phyloP scores from a whole-genome alignment of 306 rosid species.

The Calophaca sinica region DNA sequence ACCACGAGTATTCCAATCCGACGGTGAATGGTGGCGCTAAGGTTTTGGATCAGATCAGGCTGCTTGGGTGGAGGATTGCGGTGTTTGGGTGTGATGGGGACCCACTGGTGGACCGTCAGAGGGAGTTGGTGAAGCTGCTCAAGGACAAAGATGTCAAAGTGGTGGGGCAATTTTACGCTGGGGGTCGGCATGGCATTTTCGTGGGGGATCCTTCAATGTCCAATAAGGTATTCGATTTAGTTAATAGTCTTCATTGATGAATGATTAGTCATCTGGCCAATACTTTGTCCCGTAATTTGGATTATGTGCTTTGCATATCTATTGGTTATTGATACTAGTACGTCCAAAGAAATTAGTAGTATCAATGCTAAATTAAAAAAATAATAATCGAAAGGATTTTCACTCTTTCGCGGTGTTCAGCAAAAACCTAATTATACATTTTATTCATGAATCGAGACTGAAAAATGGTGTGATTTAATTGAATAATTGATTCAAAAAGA shows the following conservation, averaged over 20 bases:
- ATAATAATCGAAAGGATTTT: too few relatives aligned
- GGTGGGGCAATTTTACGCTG: constrained; percentile 47
- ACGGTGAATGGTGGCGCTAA: constrained; percentile 41
- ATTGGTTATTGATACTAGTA: too few relatives aligned
- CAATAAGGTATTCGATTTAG: constrained; percentile 10
- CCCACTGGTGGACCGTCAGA: constrained; percentile 59
- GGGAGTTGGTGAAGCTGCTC: constrained; percentile 43
- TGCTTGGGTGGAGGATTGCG: constrained; percentile 51
- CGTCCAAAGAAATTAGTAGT: too few relatives aligned
- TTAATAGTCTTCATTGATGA: constrained; percentile 15
- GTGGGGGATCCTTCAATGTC: constrained; percentile 40
- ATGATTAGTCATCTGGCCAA: neutral
- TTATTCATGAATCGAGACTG: too few relatives aligned
- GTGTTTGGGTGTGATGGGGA: constrained; percentile 58
- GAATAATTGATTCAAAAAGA: too few relatives aligned
- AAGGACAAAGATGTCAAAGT: constrained; percentile 44
- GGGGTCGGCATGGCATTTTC: constrained; percentile 56
- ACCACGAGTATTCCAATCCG: constrained; percentile 63
- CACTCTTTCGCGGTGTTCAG: too few relatives aligned
- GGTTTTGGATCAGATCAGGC: constrained; percentile 38
- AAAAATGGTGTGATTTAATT: too few relatives aligned
- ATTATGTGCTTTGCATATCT: too few relatives aligned
- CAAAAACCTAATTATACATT: too few relatives aligned
- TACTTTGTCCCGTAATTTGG: neutral
- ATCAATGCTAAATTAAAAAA: too few relatives aligned